These are phyloP conservation scores for Mycena galopus DNA, from an alignment of 768 basidiomycete species.

Conservation along the genomic window DNA sequence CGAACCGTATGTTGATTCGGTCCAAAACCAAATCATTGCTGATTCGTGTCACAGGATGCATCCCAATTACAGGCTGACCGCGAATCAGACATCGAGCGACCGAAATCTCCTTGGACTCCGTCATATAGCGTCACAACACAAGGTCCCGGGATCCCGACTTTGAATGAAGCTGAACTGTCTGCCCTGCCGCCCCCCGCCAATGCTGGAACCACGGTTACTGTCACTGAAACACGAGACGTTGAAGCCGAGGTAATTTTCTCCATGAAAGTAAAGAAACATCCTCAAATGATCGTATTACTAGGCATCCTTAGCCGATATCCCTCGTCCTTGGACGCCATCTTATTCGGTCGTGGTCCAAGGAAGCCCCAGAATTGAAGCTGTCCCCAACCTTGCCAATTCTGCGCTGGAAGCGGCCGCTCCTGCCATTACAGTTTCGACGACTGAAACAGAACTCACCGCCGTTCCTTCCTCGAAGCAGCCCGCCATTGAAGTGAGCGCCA, in stretches of 20 bases:
- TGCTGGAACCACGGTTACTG: constrained; percentile 21
- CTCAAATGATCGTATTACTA: not conserved
- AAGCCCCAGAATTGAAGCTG: constrained; percentile 17
- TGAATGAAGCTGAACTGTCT: constrained; percentile 25
- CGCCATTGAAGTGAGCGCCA: too few relatives aligned
- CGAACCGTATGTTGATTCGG: too few relatives aligned
- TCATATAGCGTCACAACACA: constrained; percentile 48
- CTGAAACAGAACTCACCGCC: too few relatives aligned
- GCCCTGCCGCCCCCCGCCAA: constrained; percentile 16
- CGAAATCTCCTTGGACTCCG: constrained; percentile 47
- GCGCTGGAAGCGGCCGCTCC: too few relatives aligned
- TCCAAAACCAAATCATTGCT: too few relatives aligned
- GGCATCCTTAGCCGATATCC: constrained; percentile 16
- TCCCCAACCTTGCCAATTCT: not conserved
- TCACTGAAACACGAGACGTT: constrained; percentile 6
- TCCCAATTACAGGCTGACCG: not conserved
- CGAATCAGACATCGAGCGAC: constrained; percentile 20
- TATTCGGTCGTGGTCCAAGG: constrained; percentile 49
- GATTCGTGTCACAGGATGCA: not conserved
- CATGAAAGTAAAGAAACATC: too few relatives aligned
- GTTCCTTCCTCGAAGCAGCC: too few relatives aligned
- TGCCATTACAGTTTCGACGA: too few relatives aligned
- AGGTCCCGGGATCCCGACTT: constrained; percentile 27
- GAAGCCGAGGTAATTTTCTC: constrained; percentile 8
- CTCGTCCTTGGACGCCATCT: constrained; percentile 44